A percentile compares a stretch with the other conserved stretches of the same genome.
Evolutionary conservation across 495 filamentous ascomycete genomes (phyloP).

Genomic region (Delitschia confertaspora): DNA sequence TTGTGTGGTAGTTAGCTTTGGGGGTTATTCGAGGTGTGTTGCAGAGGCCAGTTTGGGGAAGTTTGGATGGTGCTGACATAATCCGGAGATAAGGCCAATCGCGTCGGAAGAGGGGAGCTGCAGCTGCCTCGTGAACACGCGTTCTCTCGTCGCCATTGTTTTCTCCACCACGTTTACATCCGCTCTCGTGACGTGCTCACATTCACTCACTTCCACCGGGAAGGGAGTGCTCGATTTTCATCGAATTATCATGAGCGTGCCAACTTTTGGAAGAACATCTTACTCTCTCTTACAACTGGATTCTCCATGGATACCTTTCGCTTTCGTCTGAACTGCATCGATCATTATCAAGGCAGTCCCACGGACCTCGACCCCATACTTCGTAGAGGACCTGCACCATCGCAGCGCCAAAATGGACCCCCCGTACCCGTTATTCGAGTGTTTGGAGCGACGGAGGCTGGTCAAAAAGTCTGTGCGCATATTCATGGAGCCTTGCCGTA

Average conservation of each 20-base stretch:
- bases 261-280: too few species aligned
- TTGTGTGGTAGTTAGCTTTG: not conserved
- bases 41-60: not conserved
- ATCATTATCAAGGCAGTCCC: slow-evolving; percentile 75
- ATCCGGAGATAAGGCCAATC: too few species aligned
- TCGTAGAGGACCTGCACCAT: slow-evolving; percentile 45
- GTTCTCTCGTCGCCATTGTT: not conserved
- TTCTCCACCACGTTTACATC: too few species aligned
- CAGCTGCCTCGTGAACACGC: not conserved
- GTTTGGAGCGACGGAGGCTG: slow-evolving; percentile 89
- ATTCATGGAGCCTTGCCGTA: slow-evolving; percentile 95
- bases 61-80: too few species aligned
- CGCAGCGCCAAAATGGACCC: slow-evolving; percentile 48
- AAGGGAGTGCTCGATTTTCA: too few species aligned
- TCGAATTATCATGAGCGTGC: too few species aligned
- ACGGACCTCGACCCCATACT: slow-evolving; percentile 76
- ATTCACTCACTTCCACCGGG: too few species aligned
- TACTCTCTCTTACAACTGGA: slow-evolving; percentile 6
- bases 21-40: not conserved
- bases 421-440: slow-evolving; percentile 81
- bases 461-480: slow-evolving; percentile 94
- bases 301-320: slow-evolving; percentile 47
- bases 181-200: too few species aligned
- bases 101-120: too few species aligned
- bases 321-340: slow-evolving; percentile 88